Conservation (phyloP, 1,139 yeast genomes). For the Debaryomyces subglobosus region DNA sequence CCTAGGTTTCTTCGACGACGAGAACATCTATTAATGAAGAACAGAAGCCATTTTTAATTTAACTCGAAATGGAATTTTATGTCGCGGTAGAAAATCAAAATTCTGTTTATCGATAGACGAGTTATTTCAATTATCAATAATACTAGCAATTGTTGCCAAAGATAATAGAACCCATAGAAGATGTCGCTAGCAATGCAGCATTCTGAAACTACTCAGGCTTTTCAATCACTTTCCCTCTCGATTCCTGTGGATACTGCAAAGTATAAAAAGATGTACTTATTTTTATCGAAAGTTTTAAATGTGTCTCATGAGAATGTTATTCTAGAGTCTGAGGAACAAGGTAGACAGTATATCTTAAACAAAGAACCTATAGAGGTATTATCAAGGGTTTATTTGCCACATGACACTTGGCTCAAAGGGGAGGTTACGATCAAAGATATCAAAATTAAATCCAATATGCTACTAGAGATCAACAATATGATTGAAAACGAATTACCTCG, state of each 20-base stretch:
- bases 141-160: not conserved
- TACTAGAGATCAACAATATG: slow-evolving; percentile 39
- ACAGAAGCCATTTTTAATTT: not conserved
- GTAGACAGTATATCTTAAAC: slow-evolving; percentile 1
- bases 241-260: slow-evolving; percentile 31
- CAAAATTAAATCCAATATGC: slow-evolving; percentile 37
- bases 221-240: slow-evolving; percentile 30
- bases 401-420: slow-evolving; percentile 44
- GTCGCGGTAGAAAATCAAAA: slow-evolving; percentile 5
- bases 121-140: too few relatives aligned
- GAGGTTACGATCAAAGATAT: slow-evolving; percentile 36
- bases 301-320: slow-evolving; percentile 18
- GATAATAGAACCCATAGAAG: not conserved
- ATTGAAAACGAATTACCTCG: slow-evolving; percentile 28
- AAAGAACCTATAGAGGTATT: slow-evolving; percentile 27
- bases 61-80: slow-evolving; percentile 2
- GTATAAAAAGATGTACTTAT: slow-evolving; percentile 28
- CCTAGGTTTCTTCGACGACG: slow-evolving; percentile 32
- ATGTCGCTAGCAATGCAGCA: slow-evolving; percentile 9
- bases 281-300: slow-evolving; percentile 26
- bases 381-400: slow-evolving; percentile 39
- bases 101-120: not conserved
- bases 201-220: slow-evolving; percentile 14
- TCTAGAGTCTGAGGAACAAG: slow-evolving; percentile 7
- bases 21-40: slow-evolving; percentile 7